Base-by-base conservation (phyloP, 2,329 filamentous ascomycete species). In the Coniosporium tulheliwenetii region DNA sequence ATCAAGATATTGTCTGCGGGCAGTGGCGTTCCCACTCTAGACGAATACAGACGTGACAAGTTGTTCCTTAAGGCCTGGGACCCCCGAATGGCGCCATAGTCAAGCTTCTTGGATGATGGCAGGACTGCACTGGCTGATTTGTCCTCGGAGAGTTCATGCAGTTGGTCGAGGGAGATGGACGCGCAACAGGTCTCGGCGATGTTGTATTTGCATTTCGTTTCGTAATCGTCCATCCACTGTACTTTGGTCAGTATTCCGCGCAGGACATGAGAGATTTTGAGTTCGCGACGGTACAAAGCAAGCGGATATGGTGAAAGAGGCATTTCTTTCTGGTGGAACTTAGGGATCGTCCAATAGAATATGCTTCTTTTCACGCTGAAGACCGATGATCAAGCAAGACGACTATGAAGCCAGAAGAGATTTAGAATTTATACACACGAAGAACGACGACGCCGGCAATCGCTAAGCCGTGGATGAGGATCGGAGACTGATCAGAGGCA, bases 161-260 rank as follows among this genome's bases (percentile, higher is more conserved):
- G 67, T 38, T 86, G 73, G 16, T 80, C 69, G 43, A 89, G 63
- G 0, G 82, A 86, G 15, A 89, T 66, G 3, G 81, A 85, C 2
- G 79, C 75, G 42, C 75, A 80, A 53, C 83, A 89, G 1, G 83
- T 89, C 59, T 89, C 83, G 43, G 82, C 80, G 38, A 89, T 72
- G 57, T 93, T 87, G 56, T 71, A 71, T 43, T 70, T 71, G 45
- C 65, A 65, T 26, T 60, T 61, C 1, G 59, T 63, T 47, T 73
- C 69, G 49, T 72, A 62, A 41, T 64, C 58, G 52, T 74, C 69
- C 69, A 74, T 72, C 70, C 70, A 75, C 70, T 75, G 44, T 7
- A 35, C 8, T 5, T 35, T 35, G 32, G 14, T 35, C 12, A 35
- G 14, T n/a, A 8, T n/a, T n/a, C 32, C 32, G 12, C 12, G 32